phyloP scores from a whole-genome alignment of 305 asterid genomes.

The Stenogyne calaminthoides region DNA sequence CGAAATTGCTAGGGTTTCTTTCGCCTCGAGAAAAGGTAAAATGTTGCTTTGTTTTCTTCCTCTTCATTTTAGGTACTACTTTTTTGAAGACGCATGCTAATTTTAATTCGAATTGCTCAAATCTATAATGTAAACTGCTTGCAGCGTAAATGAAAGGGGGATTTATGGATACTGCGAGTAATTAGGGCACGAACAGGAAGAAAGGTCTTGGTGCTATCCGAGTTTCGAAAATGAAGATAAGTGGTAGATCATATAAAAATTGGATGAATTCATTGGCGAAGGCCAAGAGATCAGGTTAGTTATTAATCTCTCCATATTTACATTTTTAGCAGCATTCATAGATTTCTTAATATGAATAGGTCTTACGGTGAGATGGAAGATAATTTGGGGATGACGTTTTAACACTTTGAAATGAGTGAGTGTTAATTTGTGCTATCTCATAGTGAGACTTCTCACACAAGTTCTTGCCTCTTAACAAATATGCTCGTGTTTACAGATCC shows the following conservation, averaged over 20 bases:
- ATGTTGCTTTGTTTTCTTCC: not conserved
- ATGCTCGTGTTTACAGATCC: slow-evolving; percentile 28
- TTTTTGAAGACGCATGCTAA: too few relatives aligned
- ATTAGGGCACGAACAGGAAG: slow-evolving; percentile 11
- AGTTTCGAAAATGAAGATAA: slow-evolving; percentile 9
- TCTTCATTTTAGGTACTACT: too few relatives aligned
- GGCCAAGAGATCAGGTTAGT: slow-evolving; percentile 30
- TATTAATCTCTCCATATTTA: not conserved
- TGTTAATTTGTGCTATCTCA: too few relatives aligned
- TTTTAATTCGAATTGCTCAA: too few relatives aligned
- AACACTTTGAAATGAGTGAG: too few relatives aligned
- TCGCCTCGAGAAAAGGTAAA: not conserved
- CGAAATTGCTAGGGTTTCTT: not conserved
- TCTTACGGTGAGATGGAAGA: too few relatives aligned
- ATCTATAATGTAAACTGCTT: not conserved
- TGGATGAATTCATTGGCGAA: slow-evolving; percentile 28
- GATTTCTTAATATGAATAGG: not conserved
- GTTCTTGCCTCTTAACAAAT: too few relatives aligned
- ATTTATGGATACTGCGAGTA: not conserved
- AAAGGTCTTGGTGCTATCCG: not conserved
- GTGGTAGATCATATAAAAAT: slow-evolving; percentile 25
- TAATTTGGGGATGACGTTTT: too few relatives aligned
- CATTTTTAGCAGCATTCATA: not conserved
- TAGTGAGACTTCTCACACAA: too few relatives aligned
- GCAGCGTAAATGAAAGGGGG: not conserved